Evolutionary conservation across 257 asterid species (phyloP).

Genomic region (Rubia yunnanensis): DNA sequence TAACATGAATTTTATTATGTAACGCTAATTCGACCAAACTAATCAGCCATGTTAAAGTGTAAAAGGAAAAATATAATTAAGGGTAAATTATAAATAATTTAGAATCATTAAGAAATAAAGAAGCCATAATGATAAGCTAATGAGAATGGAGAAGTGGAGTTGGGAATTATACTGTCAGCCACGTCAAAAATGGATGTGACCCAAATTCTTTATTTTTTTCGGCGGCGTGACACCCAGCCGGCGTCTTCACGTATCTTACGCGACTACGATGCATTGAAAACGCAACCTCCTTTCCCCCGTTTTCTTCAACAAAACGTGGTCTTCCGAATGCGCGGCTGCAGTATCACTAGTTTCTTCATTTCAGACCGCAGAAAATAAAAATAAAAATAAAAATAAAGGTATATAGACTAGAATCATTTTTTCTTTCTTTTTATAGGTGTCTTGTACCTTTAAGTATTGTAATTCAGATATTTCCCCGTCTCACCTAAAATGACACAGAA

Average conservation of each 20-base stretch:
- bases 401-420: too few relatives aligned
- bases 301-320: not conserved
- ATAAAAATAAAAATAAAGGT: too few relatives aligned
- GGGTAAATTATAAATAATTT: too few relatives aligned
- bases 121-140: not conserved
- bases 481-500: too few relatives aligned
- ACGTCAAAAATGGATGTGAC: constrained; percentile 30
- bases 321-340: not conserved
- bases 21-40: too few relatives aligned
- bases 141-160: not conserved
- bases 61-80: too few relatives aligned
- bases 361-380: not conserved
- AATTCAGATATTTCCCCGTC: too few relatives aligned
- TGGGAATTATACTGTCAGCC: constrained; percentile 14
- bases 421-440: too few relatives aligned
- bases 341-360: not conserved
- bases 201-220: constrained; percentile 27
- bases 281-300: not conserved
- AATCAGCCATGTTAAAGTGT: too few relatives aligned
- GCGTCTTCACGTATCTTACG: constrained; percentile 31
- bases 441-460: too few relatives aligned
- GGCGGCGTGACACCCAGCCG: constrained; percentile 42
- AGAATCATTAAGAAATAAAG: not conserved
- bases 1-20: too few relatives aligned
- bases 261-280: constrained; percentile 15